These are phyloP conservation scores for Lipomyces spencermartinsiae DNA, from an alignment of 805 yeast species.

Conservation along the genomic window DNA sequence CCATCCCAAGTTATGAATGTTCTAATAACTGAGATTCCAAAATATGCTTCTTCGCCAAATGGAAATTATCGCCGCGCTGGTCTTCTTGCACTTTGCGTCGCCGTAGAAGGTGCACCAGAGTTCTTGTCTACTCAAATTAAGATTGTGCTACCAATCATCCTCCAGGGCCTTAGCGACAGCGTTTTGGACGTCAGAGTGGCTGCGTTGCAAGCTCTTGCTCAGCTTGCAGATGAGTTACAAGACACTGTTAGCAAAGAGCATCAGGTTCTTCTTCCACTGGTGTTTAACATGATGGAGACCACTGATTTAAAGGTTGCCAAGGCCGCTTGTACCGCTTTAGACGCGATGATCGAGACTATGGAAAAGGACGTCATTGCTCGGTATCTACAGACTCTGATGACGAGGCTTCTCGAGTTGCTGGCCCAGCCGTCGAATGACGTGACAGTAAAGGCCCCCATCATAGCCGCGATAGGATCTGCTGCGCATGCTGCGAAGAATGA, in stretches of 20 bases:
- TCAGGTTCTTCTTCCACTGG: slow-evolving; percentile 79
- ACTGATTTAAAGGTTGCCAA: slow-evolving; percentile 82
- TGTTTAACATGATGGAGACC: slow-evolving; percentile 84
- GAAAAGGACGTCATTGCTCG: slow-evolving; percentile 80
- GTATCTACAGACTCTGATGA: slow-evolving; percentile 88
- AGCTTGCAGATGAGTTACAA: slow-evolving; percentile 82
- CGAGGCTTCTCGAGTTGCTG: slow-evolving; percentile 83
- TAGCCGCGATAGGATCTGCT: slow-evolving; percentile 95
- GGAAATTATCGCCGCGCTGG: slow-evolving; percentile 87
- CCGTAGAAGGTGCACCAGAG: slow-evolving; percentile 94
- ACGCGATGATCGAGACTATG: slow-evolving; percentile 90
- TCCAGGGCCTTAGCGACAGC: slow-evolving; percentile 77
- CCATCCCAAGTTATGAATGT: slow-evolving; percentile 90
- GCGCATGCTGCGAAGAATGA: slow-evolving; percentile 93
- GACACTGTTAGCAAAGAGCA: slow-evolving; percentile 85
- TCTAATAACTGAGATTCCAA: slow-evolving; percentile 58
- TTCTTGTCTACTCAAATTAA: slow-evolving; percentile 76
- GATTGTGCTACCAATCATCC: slow-evolving; percentile 72
- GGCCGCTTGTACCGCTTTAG: slow-evolving; percentile 89
- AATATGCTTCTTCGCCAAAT: slow-evolving; percentile 58
- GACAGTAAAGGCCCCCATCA: slow-evolving; percentile 63
- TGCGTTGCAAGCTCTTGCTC: slow-evolving; percentile 80
- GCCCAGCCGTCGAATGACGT: slow-evolving; percentile 65
- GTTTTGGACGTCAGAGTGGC: slow-evolving; percentile 81
- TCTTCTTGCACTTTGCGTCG: slow-evolving; percentile 77